phyloP scores from a whole-genome alignment of 1,139 yeast species.

The Candida sp. region DNA sequence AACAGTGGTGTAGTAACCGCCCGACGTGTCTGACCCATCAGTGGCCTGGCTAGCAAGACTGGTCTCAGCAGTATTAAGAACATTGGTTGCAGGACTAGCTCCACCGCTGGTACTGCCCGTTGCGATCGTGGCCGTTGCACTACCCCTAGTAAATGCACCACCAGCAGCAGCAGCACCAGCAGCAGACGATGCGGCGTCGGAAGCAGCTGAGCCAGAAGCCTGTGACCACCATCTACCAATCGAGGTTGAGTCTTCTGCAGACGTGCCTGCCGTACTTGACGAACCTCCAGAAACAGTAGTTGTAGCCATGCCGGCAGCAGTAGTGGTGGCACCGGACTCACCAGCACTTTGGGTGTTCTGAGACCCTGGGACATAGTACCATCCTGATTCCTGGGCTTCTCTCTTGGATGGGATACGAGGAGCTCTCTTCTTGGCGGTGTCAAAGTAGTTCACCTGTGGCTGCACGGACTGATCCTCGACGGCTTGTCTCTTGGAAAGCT shows the following conservation, averaged over 20 bases:
- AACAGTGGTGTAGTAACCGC: slow-evolving; percentile 15
- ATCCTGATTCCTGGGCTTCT: slow-evolving; percentile 4
- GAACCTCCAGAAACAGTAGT: slow-evolving; percentile 2
- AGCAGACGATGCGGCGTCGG: slow-evolving; percentile 4
- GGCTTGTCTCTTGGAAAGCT: neutral
- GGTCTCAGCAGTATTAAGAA: slow-evolving; percentile 3
- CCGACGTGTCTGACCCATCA: slow-evolving; percentile 7
- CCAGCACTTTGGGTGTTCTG: neutral
- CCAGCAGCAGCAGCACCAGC: slow-evolving; percentile 4
- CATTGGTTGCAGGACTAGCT: slow-evolving; percentile 5
- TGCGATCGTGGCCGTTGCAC: slow-evolving; percentile 3
- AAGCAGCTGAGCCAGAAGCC: slow-evolving; percentile 1
- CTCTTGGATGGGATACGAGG: neutral
- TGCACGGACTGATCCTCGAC: neutral
- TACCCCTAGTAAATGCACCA: neutral
- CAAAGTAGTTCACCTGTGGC: neutral
- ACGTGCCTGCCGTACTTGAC: slow-evolving; percentile 3
- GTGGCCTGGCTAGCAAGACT: slow-evolving; percentile 5
- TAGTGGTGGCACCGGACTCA: slow-evolving; percentile 2
- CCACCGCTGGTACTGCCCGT: neutral
- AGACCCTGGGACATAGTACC: slow-evolving; percentile 4
- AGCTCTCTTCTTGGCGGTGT: neutral
- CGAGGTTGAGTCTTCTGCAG: slow-evolving; percentile 6
- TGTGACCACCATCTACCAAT: neutral
- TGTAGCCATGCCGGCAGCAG: slow-evolving; percentile 4